Percentiles rank a stretch among this genome's conserved stretches.
Evolutionary conservation across 345 rosid species (phyloP).

Genomic region (Rhizophora apiculata): DNA sequence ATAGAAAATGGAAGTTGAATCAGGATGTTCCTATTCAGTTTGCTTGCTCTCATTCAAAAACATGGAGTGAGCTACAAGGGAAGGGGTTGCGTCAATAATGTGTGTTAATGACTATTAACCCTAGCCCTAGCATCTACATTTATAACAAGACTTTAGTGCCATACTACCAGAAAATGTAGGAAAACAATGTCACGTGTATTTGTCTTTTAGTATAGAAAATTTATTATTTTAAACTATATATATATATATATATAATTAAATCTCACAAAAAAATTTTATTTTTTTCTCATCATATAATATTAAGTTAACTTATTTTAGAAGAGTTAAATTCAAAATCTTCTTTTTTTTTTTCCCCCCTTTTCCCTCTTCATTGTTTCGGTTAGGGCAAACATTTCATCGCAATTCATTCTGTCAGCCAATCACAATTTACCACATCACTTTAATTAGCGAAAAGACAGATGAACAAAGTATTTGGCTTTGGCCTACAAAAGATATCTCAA

Average conservation of each 20-base stretch:
- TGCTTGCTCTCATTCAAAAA: slow-evolving; percentile 3
- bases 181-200: slow-evolving; percentile 20
- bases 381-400: slow-evolving; percentile 21
- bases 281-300: too few species aligned
- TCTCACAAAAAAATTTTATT: neutral
- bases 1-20: neutral
- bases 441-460: neutral
- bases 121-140: slow-evolving; percentile 51
- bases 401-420: slow-evolving; percentile 34
- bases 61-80: slow-evolving; percentile 17
- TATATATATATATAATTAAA: neutral
- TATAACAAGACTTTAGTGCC: slow-evolving; percentile 25
- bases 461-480: too few species aligned
- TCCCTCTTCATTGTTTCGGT: slow-evolving; percentile 26
- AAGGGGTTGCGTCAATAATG: slow-evolving; percentile 9
- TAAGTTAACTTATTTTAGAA: too few species aligned
- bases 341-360: slow-evolving; percentile 11
- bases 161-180: slow-evolving; percentile 4
- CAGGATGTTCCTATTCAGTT: neutral
- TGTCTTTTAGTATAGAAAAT: slow-evolving; percentile 22
- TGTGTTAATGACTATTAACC: slow-evolving; percentile 41
- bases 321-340: too few species aligned
- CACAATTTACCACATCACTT: slow-evolving; percentile 20
- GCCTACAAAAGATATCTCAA: neutral
- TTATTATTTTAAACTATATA: neutral